Evolutionary conservation across 305 asterid species (phyloP).

Genomic region (Fraxinus paxiana): DNA sequence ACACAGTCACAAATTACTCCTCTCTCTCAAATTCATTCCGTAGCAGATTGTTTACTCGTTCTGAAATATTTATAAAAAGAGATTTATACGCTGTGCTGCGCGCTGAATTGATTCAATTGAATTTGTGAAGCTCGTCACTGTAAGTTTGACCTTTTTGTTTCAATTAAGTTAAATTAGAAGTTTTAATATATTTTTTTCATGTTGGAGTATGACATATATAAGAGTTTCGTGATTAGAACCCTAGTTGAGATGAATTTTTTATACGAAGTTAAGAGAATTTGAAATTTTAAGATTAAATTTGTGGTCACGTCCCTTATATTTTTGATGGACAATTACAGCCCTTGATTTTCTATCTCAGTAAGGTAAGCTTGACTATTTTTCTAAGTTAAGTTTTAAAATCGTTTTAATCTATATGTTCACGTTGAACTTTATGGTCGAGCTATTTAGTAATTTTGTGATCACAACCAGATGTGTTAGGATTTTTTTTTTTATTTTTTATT

Average conservation of each 20-base stretch:
- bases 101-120: slow-evolving; percentile 38
- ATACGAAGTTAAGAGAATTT: slow-evolving; percentile 5
- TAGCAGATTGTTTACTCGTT: slow-evolving; percentile 33
- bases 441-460: background rate
- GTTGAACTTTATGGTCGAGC: background rate
- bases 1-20: background rate
- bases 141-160: slow-evolving; percentile 22
- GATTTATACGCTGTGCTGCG: slow-evolving; percentile 24
- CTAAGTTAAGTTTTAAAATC: slow-evolving; percentile 7
- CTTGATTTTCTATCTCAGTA: background rate
- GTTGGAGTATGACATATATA: background rate
- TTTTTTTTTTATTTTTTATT: background rate
- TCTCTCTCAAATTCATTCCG: slow-evolving; percentile 7
- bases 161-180: background rate
- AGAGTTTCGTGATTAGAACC: slow-evolving; percentile 19
- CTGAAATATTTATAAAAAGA: background rate
- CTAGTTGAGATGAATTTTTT: slow-evolving; percentile 6
- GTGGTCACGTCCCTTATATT: background rate
- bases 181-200: background rate
- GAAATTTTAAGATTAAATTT: background rate
- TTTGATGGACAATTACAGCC: background rate
- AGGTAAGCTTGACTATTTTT: background rate
- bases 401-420: background rate
- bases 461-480: background rate
- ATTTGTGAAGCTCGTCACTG: slow-evolving; percentile 38